A percentile compares a stretch with the other conserved stretches of the same genome.
Conservation (phyloP, 1,284 basidiomycete species). For the Rhodotorula sp. region DNA sequence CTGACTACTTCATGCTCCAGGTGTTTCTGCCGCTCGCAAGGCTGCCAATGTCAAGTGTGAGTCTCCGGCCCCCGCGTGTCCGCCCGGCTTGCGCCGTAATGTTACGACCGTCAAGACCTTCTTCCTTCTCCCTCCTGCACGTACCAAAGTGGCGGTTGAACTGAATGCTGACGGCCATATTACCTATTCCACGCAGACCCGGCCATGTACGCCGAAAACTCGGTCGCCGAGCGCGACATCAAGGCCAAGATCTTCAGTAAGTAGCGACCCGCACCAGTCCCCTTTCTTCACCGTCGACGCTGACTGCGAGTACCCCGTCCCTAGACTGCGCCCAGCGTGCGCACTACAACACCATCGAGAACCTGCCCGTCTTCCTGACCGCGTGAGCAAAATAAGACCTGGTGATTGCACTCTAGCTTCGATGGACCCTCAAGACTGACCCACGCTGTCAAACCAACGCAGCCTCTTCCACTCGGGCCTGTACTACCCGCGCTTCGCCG, state of each 20-base stretch:
- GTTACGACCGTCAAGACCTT: not conserved
- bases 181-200: conserved; percentile 12
- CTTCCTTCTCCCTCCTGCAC: not conserved
- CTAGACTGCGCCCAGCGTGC: conserved; percentile 36
- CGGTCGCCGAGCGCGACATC: conserved; percentile 11
- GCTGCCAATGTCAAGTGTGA: conserved; percentile 17
- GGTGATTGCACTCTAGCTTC: not conserved
- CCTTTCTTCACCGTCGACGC: no score
- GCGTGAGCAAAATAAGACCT: not conserved
- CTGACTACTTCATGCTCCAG: not conserved
- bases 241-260: conserved; percentile 27
- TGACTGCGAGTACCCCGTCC: not conserved
- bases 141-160: not conserved
- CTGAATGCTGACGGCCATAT: not conserved
- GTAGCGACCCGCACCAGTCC: not conserved
- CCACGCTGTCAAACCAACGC: not conserved
- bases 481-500: conserved; percentile 26
- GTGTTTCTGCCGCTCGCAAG: conserved; percentile 26
- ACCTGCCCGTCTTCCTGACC: conserved; percentile 28
- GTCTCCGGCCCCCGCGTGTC: not conserved
- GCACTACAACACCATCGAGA: conserved; percentile 37
- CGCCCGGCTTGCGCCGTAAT: no score
- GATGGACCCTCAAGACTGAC: not conserved
- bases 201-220: conserved; percentile 27
- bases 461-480: conserved; percentile 25